A percentile compares a stretch with the other conserved stretches of the same genome.
Conservation (phyloP, 192 early-diverging fungal genomes). For the Powellomyces hirtus region DNA sequence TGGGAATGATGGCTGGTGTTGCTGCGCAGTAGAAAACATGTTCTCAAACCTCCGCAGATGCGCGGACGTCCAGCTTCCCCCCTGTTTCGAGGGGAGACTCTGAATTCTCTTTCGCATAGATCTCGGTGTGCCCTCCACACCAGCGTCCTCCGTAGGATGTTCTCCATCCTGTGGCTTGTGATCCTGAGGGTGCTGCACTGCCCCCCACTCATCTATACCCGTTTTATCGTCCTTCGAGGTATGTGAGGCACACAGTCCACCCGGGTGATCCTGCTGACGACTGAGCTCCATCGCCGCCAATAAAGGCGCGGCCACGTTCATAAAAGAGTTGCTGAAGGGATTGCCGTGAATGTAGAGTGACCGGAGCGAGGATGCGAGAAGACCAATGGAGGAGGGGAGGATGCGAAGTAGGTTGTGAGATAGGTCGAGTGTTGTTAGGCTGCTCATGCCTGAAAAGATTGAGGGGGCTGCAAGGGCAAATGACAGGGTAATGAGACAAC, state of each 20-base stretch:
- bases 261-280: too few species aligned
- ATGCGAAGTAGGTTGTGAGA: constrained; percentile 35
- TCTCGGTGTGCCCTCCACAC: neutral
- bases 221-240: too few species aligned
- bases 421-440: constrained; percentile 34
- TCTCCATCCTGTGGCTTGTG: neutral
- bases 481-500: too few species aligned
- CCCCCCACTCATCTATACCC: too few species aligned
- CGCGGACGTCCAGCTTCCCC: neutral
- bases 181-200: too few species aligned
- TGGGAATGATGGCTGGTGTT: too few species aligned
- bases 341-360: constrained; percentile 25
- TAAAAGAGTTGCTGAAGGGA: constrained; percentile 14
- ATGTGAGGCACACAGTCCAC: too few species aligned
- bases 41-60: neutral
- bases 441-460: constrained; percentile 16
- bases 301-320: constrained; percentile 3
- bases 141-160: neutral
- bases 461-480: neutral
- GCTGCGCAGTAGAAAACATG: too few species aligned
- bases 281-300: constrained; percentile 2
- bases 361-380: constrained; percentile 23
- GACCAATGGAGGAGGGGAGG: constrained; percentile 46
- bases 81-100: neutral
- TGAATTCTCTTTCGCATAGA: neutral